These are phyloP conservation scores for Geotrichum australiense DNA, from an alignment of 1,139 yeast species.

Conservation along the genomic window DNA sequence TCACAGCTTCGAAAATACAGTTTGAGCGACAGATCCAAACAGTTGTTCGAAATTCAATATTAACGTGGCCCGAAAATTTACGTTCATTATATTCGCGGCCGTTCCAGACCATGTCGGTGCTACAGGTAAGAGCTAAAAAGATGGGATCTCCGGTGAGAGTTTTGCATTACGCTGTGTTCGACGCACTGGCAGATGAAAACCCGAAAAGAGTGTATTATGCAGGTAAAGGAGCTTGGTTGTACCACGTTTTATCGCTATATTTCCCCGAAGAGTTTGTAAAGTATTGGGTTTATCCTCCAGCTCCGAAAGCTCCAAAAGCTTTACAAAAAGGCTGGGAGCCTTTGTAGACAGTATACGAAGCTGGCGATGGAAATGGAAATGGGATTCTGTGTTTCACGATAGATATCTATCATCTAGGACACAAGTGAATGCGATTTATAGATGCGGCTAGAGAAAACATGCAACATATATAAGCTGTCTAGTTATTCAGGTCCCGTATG, in stretches of 20 bases:
- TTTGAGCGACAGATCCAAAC: constrained; percentile 29
- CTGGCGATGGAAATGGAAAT: no score
- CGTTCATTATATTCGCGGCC: constrained; percentile 34
- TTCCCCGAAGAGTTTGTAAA: constrained; percentile 34
- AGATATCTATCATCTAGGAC: no score
- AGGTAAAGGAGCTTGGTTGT: constrained; percentile 36
- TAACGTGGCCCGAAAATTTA: constrained; percentile 37
- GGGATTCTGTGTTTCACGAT: no score
- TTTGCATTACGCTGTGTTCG: constrained; percentile 34
- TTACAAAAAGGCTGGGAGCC: constrained; percentile 18
- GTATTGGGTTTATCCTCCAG: constrained; percentile 30
- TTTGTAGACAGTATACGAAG: no score
- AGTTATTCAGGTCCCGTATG: no score
- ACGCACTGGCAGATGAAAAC: constrained; percentile 28
- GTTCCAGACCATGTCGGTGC: constrained; percentile 30
- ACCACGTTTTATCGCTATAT: constrained; percentile 30
- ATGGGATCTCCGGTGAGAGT: constrained; percentile 32
- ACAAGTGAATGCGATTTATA: no score
- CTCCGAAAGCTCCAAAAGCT: constrained; percentile 17
- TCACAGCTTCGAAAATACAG: constrained; percentile 23
- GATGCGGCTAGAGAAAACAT: no score
- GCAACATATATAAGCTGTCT: no score
- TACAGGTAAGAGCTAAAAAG: constrained; percentile 28
- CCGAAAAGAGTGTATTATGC: constrained; percentile 35
- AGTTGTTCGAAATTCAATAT: constrained; percentile 36